These are phyloP conservation scores for Boletus reticulatus DNA, from an alignment of 768 basidiomycete species.

Conservation along the genomic window DNA sequence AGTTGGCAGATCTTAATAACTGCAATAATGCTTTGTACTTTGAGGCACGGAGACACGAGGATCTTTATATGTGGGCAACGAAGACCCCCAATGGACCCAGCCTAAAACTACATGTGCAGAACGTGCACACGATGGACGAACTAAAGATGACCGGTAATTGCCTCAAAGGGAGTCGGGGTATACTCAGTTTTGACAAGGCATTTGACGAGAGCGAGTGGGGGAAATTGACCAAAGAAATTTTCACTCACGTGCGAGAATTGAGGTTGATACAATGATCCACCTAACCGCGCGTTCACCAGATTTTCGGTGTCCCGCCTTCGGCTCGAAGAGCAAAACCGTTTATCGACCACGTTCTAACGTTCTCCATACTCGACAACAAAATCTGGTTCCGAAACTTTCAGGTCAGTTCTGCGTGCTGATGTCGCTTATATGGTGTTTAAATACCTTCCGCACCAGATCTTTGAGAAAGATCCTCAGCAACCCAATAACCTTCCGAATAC, in stretches of 20 bases:
- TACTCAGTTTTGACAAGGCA: constrained; percentile 87
- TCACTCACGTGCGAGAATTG: constrained; percentile 71
- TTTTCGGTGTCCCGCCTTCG: constrained; percentile 91
- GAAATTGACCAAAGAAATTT: constrained; percentile 85
- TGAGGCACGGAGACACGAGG: constrained; percentile 93
- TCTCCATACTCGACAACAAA: constrained; percentile 92
- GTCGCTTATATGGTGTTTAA: not conserved
- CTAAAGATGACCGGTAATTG: constrained; percentile 99
- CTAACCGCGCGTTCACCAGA: constrained; percentile 45
- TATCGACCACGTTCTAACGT: constrained; percentile 95
- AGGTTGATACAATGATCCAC: not conserved
- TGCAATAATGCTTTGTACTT: constrained; percentile 98
- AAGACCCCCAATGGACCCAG: constrained; percentile 98
- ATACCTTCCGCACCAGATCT: constrained; percentile 53
- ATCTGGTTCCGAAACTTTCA: constrained; percentile 99
- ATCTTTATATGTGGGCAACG: constrained; percentile 94
- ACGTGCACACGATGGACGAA: constrained; percentile 99
- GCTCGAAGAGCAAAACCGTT: constrained; percentile 94
- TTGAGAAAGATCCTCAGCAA: constrained; percentile 91
- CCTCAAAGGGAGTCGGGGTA: constrained; percentile 89
- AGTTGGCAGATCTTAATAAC: constrained; percentile 94
- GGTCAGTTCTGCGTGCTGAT: constrained; percentile 42
- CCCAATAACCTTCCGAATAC: constrained; percentile 83
- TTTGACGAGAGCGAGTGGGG: constrained; percentile 92
- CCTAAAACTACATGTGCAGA: constrained; percentile 97